These are phyloP conservation scores for Corinectria fuckeliana DNA, from an alignment of 2,329 filamentous ascomycete genomes.

Conservation along the genomic window DNA sequence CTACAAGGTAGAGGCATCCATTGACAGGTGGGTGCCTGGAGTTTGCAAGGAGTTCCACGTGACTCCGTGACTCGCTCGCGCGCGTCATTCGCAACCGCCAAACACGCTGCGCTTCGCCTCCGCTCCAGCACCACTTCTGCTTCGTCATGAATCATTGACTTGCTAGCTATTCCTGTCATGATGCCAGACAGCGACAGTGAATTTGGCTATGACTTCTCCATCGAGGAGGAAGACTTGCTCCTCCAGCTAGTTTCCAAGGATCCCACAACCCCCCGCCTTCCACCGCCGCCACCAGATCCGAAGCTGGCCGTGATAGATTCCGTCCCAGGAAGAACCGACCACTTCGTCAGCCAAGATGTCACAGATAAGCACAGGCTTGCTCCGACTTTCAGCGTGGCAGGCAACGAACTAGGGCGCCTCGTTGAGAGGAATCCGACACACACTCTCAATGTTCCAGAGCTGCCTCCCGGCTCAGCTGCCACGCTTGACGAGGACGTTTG, in stretches of 20 bases:
- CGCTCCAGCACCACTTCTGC: slow-evolving; percentile 1
- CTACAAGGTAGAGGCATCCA: slow-evolving; percentile 12
- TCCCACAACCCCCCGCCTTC: slow-evolving; percentile 9
- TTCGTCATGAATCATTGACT: slow-evolving; percentile 34
- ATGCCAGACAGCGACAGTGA: slow-evolving; percentile 48
- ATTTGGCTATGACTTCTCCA: slow-evolving; percentile 55
- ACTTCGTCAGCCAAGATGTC: slow-evolving; percentile 15
- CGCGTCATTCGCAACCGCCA: slow-evolving; percentile 11
- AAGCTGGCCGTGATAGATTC: slow-evolving; percentile 29
- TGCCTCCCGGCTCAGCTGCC: slow-evolving; percentile 17
- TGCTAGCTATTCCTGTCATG: slow-evolving; percentile 20
- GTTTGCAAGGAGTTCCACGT: slow-evolving; percentile 24
- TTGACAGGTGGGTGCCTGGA: slow-evolving; percentile 16
- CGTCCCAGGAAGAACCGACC: slow-evolving; percentile 30
- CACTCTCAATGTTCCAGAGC: neutral
- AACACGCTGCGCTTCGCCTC: slow-evolving; percentile 9
- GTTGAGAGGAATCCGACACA: neutral
- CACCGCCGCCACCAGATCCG: slow-evolving; percentile 14
- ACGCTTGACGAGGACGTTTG: slow-evolving; percentile 40
- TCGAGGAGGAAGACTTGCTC: slow-evolving; percentile 53
- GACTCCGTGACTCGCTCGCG: slow-evolving; percentile 35
- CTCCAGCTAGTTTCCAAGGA: slow-evolving; percentile 43
- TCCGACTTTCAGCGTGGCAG: slow-evolving; percentile 4
- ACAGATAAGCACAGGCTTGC: neutral
- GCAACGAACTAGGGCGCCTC: neutral